phyloP scores from a whole-genome alignment of 495 filamentous ascomycete genomes.

The Penicillium malachiteum region DNA sequence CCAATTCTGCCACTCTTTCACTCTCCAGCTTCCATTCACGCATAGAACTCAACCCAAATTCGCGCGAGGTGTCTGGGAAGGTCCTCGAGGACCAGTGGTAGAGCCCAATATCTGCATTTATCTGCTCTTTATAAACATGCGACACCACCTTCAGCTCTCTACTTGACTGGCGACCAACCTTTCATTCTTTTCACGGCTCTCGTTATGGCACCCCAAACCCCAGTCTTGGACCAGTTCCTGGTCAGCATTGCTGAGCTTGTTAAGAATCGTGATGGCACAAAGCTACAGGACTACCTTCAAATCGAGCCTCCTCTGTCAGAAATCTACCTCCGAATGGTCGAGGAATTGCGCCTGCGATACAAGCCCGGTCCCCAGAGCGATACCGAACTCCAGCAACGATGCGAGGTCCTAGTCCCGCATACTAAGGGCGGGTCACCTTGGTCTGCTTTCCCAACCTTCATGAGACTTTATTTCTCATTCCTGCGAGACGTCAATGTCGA shows the following conservation, averaged over 20 bases:
- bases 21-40: too few relatives aligned
- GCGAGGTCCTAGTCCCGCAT: conserved; percentile 56
- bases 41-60: too few relatives aligned
- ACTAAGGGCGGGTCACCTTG: conserved; percentile 64
- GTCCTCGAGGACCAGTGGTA: too few relatives aligned
- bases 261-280: conserved; percentile 50
- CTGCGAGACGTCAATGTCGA: conserved; percentile 74
- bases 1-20: too few relatives aligned
- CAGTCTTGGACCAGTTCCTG: conserved; percentile 58
- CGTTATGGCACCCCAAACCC: conserved; percentile 36
- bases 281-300: conserved; percentile 57
- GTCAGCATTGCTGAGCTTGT: conserved; percentile 53
- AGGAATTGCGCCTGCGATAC: conserved; percentile 60
- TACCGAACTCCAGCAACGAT: conserved; percentile 56
- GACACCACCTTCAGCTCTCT: too few relatives aligned
- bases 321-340: conserved; percentile 65
- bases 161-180: background rate
- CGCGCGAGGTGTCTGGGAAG: too few relatives aligned
- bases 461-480: conserved; percentile 76
- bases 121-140: too few relatives aligned
- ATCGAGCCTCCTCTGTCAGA: conserved; percentile 65
- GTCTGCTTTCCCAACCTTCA: conserved; percentile 71
- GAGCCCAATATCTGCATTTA: too few relatives aligned
- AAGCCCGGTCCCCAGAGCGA: conserved; percentile 47
- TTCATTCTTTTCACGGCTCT: background rate